phyloP scores from a whole-genome alignment of 2,329 filamentous ascomycete species.

The Nannizziopsis barbatae region DNA sequence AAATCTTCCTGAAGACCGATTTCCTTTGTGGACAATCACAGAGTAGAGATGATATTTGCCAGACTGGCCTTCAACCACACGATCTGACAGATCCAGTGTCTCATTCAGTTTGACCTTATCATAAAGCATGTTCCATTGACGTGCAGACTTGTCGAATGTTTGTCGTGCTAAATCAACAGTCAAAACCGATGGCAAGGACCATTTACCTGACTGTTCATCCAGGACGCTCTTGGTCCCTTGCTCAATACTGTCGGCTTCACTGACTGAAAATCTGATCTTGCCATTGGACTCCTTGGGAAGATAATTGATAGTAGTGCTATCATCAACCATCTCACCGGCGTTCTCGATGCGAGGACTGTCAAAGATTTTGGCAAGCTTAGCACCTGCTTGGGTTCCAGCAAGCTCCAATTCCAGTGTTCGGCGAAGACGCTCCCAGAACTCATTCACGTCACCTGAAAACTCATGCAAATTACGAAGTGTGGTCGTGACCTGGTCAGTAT shows the following conservation, averaged over 20 bases:
- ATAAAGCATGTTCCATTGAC: constrained; percentile 47
- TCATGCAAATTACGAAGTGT: constrained; percentile 34
- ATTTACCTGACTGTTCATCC: constrained; percentile 27
- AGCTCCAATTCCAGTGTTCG: constrained; percentile 44
- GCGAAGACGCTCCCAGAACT: constrained; percentile 46
- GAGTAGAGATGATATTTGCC: constrained; percentile 48
- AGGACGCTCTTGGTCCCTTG: constrained; percentile 29
- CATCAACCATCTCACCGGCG: constrained; percentile 22
- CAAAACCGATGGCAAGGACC: constrained; percentile 40
- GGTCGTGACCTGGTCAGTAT: constrained; percentile 34
- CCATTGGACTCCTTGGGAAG: constrained; percentile 31
- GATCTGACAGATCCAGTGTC: constrained; percentile 37
- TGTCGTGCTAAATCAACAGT: constrained; percentile 49
- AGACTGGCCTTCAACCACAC: constrained; percentile 25
- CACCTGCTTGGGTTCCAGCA: constrained; percentile 32
- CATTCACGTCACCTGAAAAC: constrained; percentile 42
- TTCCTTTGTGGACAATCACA: constrained; percentile 49
- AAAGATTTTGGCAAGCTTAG: constrained; percentile 38
- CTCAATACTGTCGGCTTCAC: constrained; percentile 28
- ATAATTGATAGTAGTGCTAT: constrained; percentile 23
- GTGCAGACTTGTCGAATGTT: constrained; percentile 42
- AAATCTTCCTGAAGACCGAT: constrained; percentile 48
- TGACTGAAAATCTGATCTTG: constrained; percentile 30
- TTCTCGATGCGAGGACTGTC: constrained; percentile 30
- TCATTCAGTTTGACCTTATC: constrained; percentile 49